Evolutionary conservation across 2,329 filamentous ascomycete genomes (phyloP).

Genomic region (Colletotrichum sp.): DNA sequence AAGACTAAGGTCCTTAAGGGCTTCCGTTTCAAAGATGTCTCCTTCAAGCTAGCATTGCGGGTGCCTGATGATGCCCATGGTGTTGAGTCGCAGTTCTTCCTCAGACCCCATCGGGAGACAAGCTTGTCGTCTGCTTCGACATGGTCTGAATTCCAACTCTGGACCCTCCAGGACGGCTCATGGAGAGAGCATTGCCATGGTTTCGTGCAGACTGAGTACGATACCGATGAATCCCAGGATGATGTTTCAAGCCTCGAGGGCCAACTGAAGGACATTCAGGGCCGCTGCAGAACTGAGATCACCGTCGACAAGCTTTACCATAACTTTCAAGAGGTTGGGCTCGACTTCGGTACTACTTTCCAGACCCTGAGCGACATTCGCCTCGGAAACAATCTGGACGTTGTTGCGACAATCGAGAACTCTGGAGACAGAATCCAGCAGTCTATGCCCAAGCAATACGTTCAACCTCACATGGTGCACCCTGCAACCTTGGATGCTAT

Average conservation of each 20-base stretch:
- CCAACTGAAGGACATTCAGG: not conserved
- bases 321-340: constrained; percentile 13
- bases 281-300: not conserved
- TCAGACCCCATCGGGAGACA: constrained; percentile 21
- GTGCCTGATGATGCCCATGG: constrained; percentile 17
- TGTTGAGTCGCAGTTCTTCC: constrained; percentile 22
- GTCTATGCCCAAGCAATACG: constrained; percentile 25
- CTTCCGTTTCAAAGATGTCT: constrained; percentile 26
- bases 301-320: constrained; percentile 20
- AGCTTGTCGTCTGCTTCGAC: constrained; percentile 8
- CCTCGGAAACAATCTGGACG: not conserved
- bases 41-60: constrained; percentile 24
- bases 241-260: not conserved
- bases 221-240: not conserved
- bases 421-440: not conserved
- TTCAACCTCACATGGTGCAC: constrained; percentile 36
- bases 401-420: constrained; percentile 9
- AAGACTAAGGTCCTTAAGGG: not conserved
- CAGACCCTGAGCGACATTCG: constrained; percentile 17
- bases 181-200: constrained; percentile 32
- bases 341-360: constrained; percentile 24
- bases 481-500: constrained; percentile 38
- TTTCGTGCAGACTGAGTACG: constrained; percentile 23
- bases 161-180: constrained; percentile 16
- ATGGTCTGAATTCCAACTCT: constrained; percentile 30